Base-by-base conservation (phyloP, 192 early-diverging fungal species). In the Rhizoclosmatium globosum region DNA sequence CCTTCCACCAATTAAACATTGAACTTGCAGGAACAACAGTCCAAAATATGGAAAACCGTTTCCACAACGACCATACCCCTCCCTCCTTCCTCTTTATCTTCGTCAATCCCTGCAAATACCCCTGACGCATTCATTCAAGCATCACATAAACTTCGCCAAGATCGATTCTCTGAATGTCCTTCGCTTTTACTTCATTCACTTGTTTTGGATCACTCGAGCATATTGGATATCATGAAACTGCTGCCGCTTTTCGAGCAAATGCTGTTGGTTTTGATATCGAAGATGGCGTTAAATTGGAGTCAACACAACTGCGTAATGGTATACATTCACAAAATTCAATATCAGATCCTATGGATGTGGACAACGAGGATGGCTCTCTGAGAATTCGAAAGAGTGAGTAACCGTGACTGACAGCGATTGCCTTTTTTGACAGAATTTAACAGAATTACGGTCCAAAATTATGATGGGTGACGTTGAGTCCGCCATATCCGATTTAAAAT, bases 151-250 rank as follows among this genome's bases (percentile, higher is more conserved):
- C 21, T 65, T 15, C 74, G 60, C 7, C 9, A 21, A 31, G 44
- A 75, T n/a, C 41, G 74, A 43, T 41, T 75, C 23, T 53, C 50
- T 53, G n/a, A 23, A 43, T 62, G 56, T 59, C 64, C 71, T 42
- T 43, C 46, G n/a, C 77, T 75, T 45, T 17, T 71, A 3, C 74
- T 86, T 39, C 86, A 93, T 64, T 82, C 91, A 46, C 82, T 97
- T 9, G 91, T 99, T 3, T 81, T 95, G 3, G 87, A 87, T 31
- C 95, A 98, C 83, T 99, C 71, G 78, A 95, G 66, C 94, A 97
- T 70, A 92, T 91, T 73, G 96, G 96, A 57, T 94, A 92, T 76
- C 88, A 85, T 31, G 90, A 91, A 46, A 94, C 94, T 19, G 95
- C 96, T 0, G 85, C 89, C 19, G 89, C 89, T 0, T 90, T 98